A percentile compares a stretch with the other conserved stretches of the same genome.
phyloP scores from a whole-genome alignment of 1,284 basidiomycete genomes.

The Malassezia yamatoensis region DNA sequence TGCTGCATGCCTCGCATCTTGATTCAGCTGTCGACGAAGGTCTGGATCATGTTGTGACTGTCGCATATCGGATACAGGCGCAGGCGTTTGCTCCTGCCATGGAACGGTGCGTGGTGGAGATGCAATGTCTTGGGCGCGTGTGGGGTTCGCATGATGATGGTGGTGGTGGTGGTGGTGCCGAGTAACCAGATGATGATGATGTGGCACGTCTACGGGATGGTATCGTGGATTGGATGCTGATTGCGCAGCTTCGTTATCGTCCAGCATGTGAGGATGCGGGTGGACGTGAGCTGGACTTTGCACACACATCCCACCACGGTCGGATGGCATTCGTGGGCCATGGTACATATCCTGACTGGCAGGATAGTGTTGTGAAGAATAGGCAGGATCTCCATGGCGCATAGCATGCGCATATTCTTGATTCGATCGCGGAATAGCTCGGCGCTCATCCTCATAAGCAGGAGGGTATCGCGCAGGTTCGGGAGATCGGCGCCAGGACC shows the following conservation, averaged over 20 bases:
- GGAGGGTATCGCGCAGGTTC: no score
- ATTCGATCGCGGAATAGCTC: no score
- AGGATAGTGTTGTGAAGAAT: no score
- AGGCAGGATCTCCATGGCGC: no score
- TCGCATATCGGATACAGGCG: slow-evolving; percentile 1
- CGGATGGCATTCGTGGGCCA: not conserved
- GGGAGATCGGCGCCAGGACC: no score
- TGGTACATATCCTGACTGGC: not conserved
- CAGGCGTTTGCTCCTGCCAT: not conserved
- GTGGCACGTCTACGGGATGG: slow-evolving; percentile 1
- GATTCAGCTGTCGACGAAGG: not conserved
- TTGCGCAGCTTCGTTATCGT: not conserved
- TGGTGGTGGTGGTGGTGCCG: slow-evolving; percentile 15
- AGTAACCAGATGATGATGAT: slow-evolving; percentile 7
- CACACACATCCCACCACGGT: not conserved
- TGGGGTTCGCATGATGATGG: slow-evolving; percentile 5
- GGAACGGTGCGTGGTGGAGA: slow-evolving; percentile 12
- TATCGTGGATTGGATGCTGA: not conserved
- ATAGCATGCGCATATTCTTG: no score
- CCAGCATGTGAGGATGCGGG: not conserved
- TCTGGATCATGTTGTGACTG: not conserved
- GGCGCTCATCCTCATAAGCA: no score
- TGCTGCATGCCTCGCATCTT: not conserved
- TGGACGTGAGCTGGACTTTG: not conserved
- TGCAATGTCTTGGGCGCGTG: slow-evolving; percentile 10